Conservation (phyloP, 2,329 filamentous ascomycete genomes). For the Capronia coronata region DNA sequence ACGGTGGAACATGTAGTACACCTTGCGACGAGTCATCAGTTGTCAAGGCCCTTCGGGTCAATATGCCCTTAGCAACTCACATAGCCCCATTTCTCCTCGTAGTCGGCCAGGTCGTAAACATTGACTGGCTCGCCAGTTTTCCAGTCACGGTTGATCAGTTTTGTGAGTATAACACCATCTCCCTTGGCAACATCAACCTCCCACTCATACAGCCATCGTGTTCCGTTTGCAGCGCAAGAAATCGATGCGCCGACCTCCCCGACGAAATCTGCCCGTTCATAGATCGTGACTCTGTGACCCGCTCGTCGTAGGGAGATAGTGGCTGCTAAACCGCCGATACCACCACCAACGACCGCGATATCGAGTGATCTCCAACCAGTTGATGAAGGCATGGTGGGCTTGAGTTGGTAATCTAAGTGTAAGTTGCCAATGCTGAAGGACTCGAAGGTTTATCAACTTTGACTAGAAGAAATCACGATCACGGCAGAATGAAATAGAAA, state of each 20-base stretch:
- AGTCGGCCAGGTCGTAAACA: conserved; percentile 58
- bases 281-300: conserved; percentile 55
- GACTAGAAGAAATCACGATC: no score
- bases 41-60: no score
- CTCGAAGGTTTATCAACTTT: no score
- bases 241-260: conserved; percentile 63
- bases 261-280: conserved; percentile 59
- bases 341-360: conserved; percentile 46
- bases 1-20: conserved; percentile 66
- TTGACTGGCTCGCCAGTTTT: conserved; percentile 60
- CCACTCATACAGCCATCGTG: conserved; percentile 64
- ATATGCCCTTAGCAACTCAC: no score
- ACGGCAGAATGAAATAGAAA: no score
- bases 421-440: no score
- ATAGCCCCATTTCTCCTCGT: conserved; percentile 59
- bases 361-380: background rate
- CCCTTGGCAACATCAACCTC: conserved; percentile 57
- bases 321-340: conserved; percentile 49
- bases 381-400: no score
- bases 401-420: no score
- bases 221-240: conserved; percentile 63
- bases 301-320: conserved; percentile 49
- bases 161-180: conserved; percentile 58
- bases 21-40: no score
- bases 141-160: conserved; percentile 65